Conservation (phyloP, 2,329 filamentous ascomycete species). For the Aureobasidium sp. region DNA sequence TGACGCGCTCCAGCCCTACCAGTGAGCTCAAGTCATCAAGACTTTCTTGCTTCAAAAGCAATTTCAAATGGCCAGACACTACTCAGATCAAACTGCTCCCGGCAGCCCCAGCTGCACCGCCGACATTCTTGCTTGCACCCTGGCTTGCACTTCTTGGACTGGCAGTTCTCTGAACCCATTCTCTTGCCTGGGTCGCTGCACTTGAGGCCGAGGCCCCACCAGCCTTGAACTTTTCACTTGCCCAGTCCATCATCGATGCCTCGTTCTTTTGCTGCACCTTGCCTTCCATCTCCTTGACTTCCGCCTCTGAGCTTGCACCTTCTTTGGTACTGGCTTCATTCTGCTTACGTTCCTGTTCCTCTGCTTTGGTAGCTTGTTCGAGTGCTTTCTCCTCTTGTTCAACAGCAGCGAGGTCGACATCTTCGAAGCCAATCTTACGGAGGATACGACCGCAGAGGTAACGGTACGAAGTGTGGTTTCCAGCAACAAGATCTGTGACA, state of each 20-base stretch:
- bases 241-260: conserved; percentile 37
- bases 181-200: conserved; percentile 16
- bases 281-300: conserved; percentile 32
- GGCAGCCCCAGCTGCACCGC: not conserved
- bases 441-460: conserved; percentile 47
- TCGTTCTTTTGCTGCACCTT: conserved; percentile 40
- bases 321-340: conserved; percentile 22
- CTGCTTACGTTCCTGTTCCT: conserved; percentile 28
- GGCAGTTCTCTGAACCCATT: conserved; percentile 1
- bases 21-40: no score
- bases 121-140: not conserved
- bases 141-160: not conserved
- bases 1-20: not conserved
- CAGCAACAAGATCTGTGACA: conserved; percentile 44
- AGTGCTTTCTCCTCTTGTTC: conserved; percentile 38
- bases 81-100: not conserved
- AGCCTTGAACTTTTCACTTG: conserved; percentile 34
- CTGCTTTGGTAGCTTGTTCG: conserved; percentile 32
- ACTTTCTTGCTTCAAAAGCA: no score
- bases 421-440: conserved; percentile 47
- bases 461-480: conserved; percentile 43
- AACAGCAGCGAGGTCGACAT: conserved; percentile 43
- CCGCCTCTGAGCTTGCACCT: conserved; percentile 22
- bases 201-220: conserved; percentile 24
- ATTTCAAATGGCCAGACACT: no score